Conservation (phyloP, 2,329 filamentous ascomycete genomes). For the Botrytis hyacinthi region DNA sequence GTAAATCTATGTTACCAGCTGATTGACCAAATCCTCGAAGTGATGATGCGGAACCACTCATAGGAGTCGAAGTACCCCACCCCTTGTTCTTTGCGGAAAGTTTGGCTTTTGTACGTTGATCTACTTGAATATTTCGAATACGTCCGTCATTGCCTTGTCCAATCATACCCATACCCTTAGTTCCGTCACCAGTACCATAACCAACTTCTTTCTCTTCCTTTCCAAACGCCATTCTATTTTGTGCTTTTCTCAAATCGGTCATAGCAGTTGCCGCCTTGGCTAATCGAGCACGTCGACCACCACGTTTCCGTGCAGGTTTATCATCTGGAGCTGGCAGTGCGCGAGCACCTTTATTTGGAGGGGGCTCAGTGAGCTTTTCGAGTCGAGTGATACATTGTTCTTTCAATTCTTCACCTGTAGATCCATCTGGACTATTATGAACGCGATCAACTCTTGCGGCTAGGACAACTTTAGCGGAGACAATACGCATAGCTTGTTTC, state of each 20-base stretch:
- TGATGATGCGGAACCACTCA: constrained; percentile 71
- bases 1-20: constrained; percentile 63
- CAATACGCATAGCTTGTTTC: constrained; percentile 91
- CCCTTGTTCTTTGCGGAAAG: constrained; percentile 93
- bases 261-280: constrained; percentile 96
- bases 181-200: constrained; percentile 81
- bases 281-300: constrained; percentile 83
- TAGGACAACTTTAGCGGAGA: constrained; percentile 90
- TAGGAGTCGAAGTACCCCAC: constrained; percentile 72
- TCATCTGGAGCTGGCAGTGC: constrained; percentile 92
- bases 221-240: constrained; percentile 93
- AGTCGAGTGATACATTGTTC: constrained; percentile 80
- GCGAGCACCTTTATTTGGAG: constrained; percentile 81
- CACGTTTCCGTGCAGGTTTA: constrained; percentile 89
- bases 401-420: constrained; percentile 77
- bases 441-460: constrained; percentile 87
- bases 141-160: constrained; percentile 84
- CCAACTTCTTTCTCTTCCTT: constrained; percentile 94
- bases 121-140: constrained; percentile 83
- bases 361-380: constrained; percentile 88
- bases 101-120: constrained; percentile 89
- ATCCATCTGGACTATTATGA: constrained; percentile 77
- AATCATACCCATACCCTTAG: constrained; percentile 92
- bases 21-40: constrained; percentile 73
- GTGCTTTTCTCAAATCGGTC: constrained; percentile 93